Percentiles rank a stretch among this genome's conserved stretches.
These are phyloP conservation scores for Biscogniauxia sp. DNA, from an alignment of 2,329 filamentous ascomycete genomes.

Conservation along the genomic window DNA sequence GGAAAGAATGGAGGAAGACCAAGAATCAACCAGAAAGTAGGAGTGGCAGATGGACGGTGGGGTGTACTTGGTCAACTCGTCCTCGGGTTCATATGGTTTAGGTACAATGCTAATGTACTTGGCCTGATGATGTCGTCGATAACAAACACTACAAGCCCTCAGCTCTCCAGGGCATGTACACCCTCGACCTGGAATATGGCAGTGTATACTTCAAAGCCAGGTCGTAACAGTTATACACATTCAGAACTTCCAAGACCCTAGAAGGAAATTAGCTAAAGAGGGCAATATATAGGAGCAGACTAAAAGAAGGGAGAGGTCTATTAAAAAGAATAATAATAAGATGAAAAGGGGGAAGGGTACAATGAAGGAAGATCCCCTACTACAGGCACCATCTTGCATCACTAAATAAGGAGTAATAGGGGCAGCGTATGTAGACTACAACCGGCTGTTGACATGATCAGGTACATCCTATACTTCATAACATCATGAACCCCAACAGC, in stretches of 20 bases:
- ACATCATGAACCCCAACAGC: neutral
- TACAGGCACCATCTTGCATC: no score
- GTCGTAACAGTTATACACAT: neutral
- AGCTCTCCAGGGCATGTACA: neutral
- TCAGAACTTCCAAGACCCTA: neutral
- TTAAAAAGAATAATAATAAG: no score
- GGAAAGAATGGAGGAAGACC: neutral
- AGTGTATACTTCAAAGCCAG: neutral
- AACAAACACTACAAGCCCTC: neutral
- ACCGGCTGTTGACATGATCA: neutral
- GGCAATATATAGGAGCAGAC: no score
- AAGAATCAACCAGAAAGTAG: neutral
- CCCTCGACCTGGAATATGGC: neutral
- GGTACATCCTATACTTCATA: neutral
- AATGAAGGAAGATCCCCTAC: neutral
- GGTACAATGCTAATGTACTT: neutral
- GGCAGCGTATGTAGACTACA: neutral
- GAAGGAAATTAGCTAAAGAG: neutral
- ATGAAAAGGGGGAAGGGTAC: neutral
- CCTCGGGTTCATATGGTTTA: neutral
- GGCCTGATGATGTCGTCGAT: neutral
- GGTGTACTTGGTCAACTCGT: neutral
- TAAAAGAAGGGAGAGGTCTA: no score
- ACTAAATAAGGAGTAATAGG: no score
- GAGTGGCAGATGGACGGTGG: neutral